Evolutionary conservation across 192 early-diverging fungal genomes (phyloP), one percentile per base, ranked within the genome.

Genomic region (Ambispora gerdemannii): DNA sequence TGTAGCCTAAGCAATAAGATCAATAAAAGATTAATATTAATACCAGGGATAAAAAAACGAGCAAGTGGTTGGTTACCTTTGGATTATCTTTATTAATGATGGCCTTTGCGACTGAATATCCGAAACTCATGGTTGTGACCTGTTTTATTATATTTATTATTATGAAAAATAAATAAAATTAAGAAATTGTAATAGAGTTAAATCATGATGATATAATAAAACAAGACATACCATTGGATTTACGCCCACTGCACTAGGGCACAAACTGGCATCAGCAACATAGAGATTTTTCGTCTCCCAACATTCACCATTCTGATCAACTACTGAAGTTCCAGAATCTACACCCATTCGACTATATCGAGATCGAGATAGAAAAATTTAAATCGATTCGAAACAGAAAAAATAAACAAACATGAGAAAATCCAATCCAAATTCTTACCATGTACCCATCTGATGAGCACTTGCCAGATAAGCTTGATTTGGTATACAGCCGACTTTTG

Each of bases 201-300:
- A 43, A 43, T 43, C 15, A 10, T 6, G 38, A 43, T 43, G 24
- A 24, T 20, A 24, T 13, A 58, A 58, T 13, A 20, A 58, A 13
- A 13, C 55, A 4, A 22, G 13, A 22, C 24, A 28, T 56, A 83
- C 77, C 83, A 87, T 87, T 10, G 86, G 84, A 62, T 89, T 88
- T 62, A 92, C 90, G 74, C 92, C 92, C 61, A 76, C 80, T 0
- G 90, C 83, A 3, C 89, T 87, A 4, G 92, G 89, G 72, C 92
- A 89, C 32, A 89, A 25, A 15, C 82, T 85, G 0, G 89, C 85
- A 73, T 93, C 90, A 15, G 85, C 84, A 1, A 93, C 88, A 73
- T 87, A 93, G 30, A 92, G 79, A 32, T 83, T 78, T 72, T 88
- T 80, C 58, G 89, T 76, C 61, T 91, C 92, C 88, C 87, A 93